These are phyloP conservation scores for Aspergillus neotritici DNA, from an alignment of 2,329 filamentous ascomycete species.

Conservation along the genomic window DNA sequence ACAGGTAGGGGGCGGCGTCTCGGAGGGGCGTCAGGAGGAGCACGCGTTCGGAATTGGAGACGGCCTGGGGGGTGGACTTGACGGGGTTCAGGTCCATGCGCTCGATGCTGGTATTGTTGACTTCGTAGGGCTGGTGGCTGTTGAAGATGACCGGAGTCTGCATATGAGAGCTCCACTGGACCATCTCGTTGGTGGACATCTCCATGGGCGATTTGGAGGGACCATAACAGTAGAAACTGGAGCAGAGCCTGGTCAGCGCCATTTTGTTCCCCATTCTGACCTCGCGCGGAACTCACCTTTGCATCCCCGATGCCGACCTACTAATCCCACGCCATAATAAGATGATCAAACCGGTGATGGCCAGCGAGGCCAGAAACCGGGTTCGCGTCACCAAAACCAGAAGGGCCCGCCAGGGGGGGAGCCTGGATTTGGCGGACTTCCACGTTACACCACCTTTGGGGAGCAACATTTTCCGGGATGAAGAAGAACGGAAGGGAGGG, in stretches of 20 bases:
- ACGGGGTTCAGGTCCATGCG: slow-evolving; percentile 80
- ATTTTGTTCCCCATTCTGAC: slow-evolving; percentile 1
- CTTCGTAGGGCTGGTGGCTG: slow-evolving; percentile 77
- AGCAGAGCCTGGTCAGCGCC: slow-evolving; percentile 10
- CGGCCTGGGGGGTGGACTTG: slow-evolving; percentile 70
- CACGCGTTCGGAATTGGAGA: slow-evolving; percentile 75
- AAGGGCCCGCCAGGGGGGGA: slow-evolving; percentile 71
- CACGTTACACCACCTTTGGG: slow-evolving; percentile 86
- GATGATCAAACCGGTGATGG: slow-evolving; percentile 63
- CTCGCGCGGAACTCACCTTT: slow-evolving; percentile 59
- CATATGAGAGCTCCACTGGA: slow-evolving; percentile 79
- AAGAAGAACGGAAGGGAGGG: slow-evolving; percentile 1
- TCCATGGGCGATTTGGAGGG: slow-evolving; percentile 93
- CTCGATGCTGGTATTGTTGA: slow-evolving; percentile 75
- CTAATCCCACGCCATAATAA: slow-evolving; percentile 85
- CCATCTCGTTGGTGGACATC: slow-evolving; percentile 87
- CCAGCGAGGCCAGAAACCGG: slow-evolving; percentile 69
- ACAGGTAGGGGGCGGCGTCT: slow-evolving; percentile 75
- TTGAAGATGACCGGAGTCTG: slow-evolving; percentile 96
- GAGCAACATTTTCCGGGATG: slow-evolving; percentile 64
- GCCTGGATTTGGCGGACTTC: slow-evolving; percentile 76
- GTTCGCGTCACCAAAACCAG: slow-evolving; percentile 67
- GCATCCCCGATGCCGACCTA: slow-evolving; percentile 76
- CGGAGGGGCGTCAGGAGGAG: slow-evolving; percentile 90
- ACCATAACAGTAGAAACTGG: slow-evolving; percentile 94